Evolutionary conservation across 257 asterid species (phyloP).

Genomic region (Petrea volubilis): DNA sequence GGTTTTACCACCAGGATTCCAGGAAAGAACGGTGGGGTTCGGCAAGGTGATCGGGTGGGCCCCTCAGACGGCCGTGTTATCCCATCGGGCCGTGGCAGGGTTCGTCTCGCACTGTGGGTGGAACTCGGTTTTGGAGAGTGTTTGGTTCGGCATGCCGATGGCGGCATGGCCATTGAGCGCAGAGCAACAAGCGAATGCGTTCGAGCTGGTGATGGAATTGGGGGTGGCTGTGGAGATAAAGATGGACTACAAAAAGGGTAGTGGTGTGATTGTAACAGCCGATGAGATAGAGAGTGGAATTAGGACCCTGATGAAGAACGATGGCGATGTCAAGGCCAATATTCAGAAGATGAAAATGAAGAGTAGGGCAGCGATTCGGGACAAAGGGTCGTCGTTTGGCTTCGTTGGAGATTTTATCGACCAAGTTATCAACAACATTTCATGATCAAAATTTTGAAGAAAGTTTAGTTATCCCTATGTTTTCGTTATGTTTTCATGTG

Average conservation of each 20-base stretch:
- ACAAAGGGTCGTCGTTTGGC: slow-evolving; percentile 34
- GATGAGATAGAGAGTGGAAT: slow-evolving; percentile 25
- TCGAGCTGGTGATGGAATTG: slow-evolving; percentile 28
- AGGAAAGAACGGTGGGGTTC: slow-evolving; percentile 24
- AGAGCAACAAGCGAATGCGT: slow-evolving; percentile 46
- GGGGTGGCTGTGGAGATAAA: slow-evolving; percentile 35
- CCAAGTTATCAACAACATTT: slow-evolving; percentile 3
- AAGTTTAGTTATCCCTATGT: too few species aligned
- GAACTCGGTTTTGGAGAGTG: slow-evolving; percentile 41
- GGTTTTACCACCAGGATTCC: slow-evolving; percentile 37
- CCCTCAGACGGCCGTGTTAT: slow-evolving; percentile 32
- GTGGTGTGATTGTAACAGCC: slow-evolving; percentile 12
- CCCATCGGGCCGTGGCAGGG: slow-evolving; percentile 41
- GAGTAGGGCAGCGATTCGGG: slow-evolving; percentile 12
- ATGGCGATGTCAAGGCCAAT: slow-evolving; percentile 16
- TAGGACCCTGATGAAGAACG: slow-evolving; percentile 26
- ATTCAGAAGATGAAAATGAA: slow-evolving; percentile 23
- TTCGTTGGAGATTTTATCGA: slow-evolving; percentile 13
- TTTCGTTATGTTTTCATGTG: too few species aligned
- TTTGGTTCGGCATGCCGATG: slow-evolving; percentile 44
- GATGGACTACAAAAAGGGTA: slow-evolving; percentile 17
- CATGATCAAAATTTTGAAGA: background rate
- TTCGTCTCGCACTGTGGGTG: slow-evolving; percentile 52
- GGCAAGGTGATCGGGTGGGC: slow-evolving; percentile 54
- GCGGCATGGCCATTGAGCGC: slow-evolving; percentile 43